phyloP scores from a whole-genome alignment of 352 stramenopile species.

The Phytophthora crassamura region DNA sequence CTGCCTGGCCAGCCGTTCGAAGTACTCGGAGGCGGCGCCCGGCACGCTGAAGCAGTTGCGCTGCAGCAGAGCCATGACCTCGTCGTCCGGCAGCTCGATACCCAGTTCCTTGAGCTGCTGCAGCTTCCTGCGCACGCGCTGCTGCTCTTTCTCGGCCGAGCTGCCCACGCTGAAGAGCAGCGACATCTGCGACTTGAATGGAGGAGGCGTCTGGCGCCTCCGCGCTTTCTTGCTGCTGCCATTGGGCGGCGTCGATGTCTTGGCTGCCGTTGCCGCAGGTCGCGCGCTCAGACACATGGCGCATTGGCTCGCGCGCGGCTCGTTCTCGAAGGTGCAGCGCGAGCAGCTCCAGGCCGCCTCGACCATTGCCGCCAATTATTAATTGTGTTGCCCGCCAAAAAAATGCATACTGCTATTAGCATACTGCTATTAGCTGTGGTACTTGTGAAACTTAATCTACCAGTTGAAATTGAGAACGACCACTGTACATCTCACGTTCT shows the following conservation, averaged over 20 bases:
- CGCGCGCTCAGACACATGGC: slow-evolving; percentile 57
- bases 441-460: no score
- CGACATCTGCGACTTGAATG: slow-evolving; percentile 25
- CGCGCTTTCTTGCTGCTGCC: slow-evolving; percentile 23
- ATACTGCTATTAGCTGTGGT: no score
- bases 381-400: background rate
- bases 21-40: slow-evolving; percentile 75
- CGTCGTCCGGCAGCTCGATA: slow-evolving; percentile 63
- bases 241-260: background rate
- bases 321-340: slow-evolving; percentile 84
- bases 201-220: slow-evolving; percentile 3
- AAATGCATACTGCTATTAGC: no score
- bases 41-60: slow-evolving; percentile 81
- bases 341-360: slow-evolving; percentile 63
- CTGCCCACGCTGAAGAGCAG: slow-evolving; percentile 67
- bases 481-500: background rate
- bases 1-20: slow-evolving; percentile 54
- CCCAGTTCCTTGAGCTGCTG: slow-evolving; percentile 79
- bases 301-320: slow-evolving; percentile 39
- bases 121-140: slow-evolving; percentile 70
- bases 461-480: no score
- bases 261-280: background rate
- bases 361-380: slow-evolving; percentile 9
- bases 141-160: slow-evolving; percentile 66
- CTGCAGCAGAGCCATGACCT: slow-evolving; percentile 64